Base-by-base conservation (phyloP, 352 stramenopile genomes). In the Thraustotheca clavata region DNA sequence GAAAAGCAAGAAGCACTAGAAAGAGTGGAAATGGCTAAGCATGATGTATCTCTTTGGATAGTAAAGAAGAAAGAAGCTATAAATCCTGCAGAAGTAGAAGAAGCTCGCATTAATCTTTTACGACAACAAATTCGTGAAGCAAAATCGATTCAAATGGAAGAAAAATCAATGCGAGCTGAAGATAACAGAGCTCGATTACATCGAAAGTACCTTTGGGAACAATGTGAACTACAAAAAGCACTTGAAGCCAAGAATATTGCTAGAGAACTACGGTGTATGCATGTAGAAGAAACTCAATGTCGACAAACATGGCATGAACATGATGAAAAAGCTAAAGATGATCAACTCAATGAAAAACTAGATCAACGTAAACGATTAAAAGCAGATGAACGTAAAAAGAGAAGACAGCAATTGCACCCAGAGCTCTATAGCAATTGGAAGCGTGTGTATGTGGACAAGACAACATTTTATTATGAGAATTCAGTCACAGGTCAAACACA, bases 391-490 rank as follows among this genome's bases (percentile, higher is more conserved):
- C 36, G 57, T n/a, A 40, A 46, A 16, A 12, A 20, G 14, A 29
- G 57, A 9, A 40, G 57, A 8, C 57, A 40, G 22, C n/a, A 24
- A 27, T 16, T 32, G n/a, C 38, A 65, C 31, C 57, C 57, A 1
- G 36, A 52, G 1, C n/a, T 47, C 41, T 65, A 65, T 26, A 65
- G 47, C 0, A 46, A 65, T 3, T 65, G 57, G 57, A 24, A 34
- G n/a, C 22, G 7, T 29, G 57, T 65, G 7, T 6, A 31, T 6
- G n/a, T 33, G 18, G 57, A 76, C 55, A 76, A 79, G 7, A 78
- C 72, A 1, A 67, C 77, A 24, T 75, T 72, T 38, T 90, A 90
- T 62, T 90, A 80, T 32, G 85, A 88, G 69, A 88, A 88, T 61
- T 72, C 71, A 11, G 70, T 73, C 46, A 90, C 81, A 0, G 81